Evolutionary conservation across 2,329 filamentous ascomycete species (phyloP).

Genomic region (Ophiostoma fasciatum): DNA sequence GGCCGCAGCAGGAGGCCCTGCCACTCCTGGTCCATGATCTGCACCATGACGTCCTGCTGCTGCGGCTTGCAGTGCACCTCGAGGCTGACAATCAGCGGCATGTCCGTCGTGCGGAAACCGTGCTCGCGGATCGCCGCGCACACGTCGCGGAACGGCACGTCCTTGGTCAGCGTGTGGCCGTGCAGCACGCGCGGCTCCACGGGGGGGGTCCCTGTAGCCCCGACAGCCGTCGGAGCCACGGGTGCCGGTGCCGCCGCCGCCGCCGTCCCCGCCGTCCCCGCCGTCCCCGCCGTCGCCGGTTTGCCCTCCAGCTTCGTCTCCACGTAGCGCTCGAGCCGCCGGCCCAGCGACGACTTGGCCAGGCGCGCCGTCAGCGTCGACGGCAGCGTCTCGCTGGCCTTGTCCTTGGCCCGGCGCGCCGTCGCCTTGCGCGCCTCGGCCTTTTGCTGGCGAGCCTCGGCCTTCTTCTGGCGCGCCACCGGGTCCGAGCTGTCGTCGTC

Average conservation of each 20-base stretch:
- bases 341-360: slow-evolving; percentile 32
- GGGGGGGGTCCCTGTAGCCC: no score
- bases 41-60: slow-evolving; percentile 83
- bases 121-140: slow-evolving; percentile 66
- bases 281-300: background rate
- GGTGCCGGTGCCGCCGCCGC: background rate
- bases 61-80: slow-evolving; percentile 73
- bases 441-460: no score
- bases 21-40: slow-evolving; percentile 82
- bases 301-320: slow-evolving; percentile 15
- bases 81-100: slow-evolving; percentile 86
- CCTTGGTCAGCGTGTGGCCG: slow-evolving; percentile 80
- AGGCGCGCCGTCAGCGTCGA: slow-evolving; percentile 28
- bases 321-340: slow-evolving; percentile 23
- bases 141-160: slow-evolving; percentile 74
- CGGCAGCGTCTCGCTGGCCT: slow-evolving; percentile 45
- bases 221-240: background rate
- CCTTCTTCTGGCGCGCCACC: slow-evolving; percentile 2
- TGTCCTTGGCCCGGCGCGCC: slow-evolving; percentile 50
- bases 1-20: slow-evolving; percentile 51
- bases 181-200: slow-evolving; percentile 67
- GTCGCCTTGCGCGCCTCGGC: slow-evolving; percentile 40
- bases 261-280: background rate
- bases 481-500: slow-evolving; percentile 31
- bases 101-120: slow-evolving; percentile 58